A percentile compares a stretch with the other conserved stretches of the same genome.
Evolutionary conservation across 495 filamentous ascomycete genomes (phyloP).

Genomic region (Pseudomonodictys pantanalensis): DNA sequence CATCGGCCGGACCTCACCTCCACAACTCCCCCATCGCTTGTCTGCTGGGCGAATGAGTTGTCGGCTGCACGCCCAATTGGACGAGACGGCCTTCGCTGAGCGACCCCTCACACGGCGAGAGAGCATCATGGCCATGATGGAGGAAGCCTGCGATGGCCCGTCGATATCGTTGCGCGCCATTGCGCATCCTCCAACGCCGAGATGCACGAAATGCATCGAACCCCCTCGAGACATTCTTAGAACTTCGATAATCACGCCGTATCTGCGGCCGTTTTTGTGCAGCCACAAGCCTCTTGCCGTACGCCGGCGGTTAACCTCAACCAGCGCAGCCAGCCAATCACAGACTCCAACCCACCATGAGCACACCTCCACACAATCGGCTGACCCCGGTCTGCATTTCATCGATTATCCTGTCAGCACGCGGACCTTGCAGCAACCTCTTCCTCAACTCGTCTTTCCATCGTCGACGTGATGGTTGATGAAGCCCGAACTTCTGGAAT

Average conservation of each 20-base stretch:
- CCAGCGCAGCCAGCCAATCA: constrained; percentile 13
- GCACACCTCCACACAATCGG: background rate
- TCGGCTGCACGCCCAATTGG: constrained; percentile 1
- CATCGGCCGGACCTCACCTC: background rate
- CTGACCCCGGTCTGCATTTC: background rate
- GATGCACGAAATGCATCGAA: no score
- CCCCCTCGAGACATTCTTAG: background rate
- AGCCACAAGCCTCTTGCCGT: constrained; percentile 26
- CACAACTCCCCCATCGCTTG: background rate
- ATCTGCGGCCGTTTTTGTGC: constrained; percentile 16
- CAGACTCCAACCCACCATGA: constrained; percentile 1
- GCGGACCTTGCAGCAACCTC: constrained; percentile 20
- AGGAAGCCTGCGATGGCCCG: no score
- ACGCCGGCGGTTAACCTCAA: constrained; percentile 22
- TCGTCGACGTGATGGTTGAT: background rate
- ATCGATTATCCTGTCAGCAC: constrained; percentile 7
- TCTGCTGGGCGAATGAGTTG: constrained; percentile 4
- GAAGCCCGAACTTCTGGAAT: background rate
- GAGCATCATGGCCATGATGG: no score
- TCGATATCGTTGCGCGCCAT: no score
- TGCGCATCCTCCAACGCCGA: no score
- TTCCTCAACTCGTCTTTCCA: background rate
- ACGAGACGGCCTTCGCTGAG: background rate
- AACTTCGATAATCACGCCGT: background rate
- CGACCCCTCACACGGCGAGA: background rate